Evolutionary conservation across 116 monocot genomes (phyloP), one percentile per base, ranked within the genome.

Genomic region (Papilionanthe hybrid): DNA sequence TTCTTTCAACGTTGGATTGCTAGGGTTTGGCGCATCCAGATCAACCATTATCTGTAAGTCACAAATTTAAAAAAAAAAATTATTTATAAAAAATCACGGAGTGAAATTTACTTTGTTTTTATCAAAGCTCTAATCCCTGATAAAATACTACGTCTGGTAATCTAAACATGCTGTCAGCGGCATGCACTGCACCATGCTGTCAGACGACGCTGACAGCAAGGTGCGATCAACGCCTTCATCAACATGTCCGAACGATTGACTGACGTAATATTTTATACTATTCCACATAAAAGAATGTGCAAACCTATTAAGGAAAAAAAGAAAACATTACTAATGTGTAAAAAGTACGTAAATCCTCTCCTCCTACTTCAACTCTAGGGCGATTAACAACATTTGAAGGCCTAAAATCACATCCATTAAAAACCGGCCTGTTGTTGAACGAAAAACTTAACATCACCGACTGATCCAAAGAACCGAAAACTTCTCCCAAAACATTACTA

Each of bases 11-110:
- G 72, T 63, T 53, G 79, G 79, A 58, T 83, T 83, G 79, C 79
- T 83, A 8, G 83, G 83, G 32, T 41, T 83, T 28, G 83, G 83
- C 13, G 83, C 83, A 60, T 83, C 83, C 0, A 79, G 83, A 79
- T 83, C 83, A 55, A 83, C 83, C 83, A 83, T 83, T n/a, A 83
- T 44, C 83, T 83, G 27, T 11, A 53, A 18, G 30, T 44, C 48
- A 48, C 2, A 48, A 48, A 48, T n/a, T 9, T 15, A 53, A 53
- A 53, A 53, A 53, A 53, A 13, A 53, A 4, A 53, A 2, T 0
- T 17, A 53, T 13, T 3, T 4, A 53, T 15, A 15, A 13, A 53
- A 53, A 53, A 17, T 53, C 13, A 53, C 53, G 17, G 17, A 53
- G 1, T 53, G 4, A 53, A 53, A 53, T 13, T 17, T 4, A 17